phyloP scores from a whole-genome alignment of 2,329 filamentous ascomycete genomes.

The Talaromyces funiculosus region DNA sequence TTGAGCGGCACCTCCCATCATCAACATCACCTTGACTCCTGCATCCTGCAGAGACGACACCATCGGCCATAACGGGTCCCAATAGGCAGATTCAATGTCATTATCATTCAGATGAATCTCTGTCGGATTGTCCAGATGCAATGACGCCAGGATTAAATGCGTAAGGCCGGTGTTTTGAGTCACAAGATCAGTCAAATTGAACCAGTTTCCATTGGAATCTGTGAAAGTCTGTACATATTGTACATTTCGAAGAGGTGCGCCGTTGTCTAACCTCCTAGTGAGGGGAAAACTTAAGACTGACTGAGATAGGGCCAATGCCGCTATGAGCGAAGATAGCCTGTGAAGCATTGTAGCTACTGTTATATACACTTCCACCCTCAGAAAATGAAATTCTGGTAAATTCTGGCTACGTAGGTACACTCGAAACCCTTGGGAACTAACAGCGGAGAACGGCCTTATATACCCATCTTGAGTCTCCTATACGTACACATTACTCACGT shows the following conservation, averaged over 20 bases:
- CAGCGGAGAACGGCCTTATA: background rate
- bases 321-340: background rate
- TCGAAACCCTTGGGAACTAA: background rate
- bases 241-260: conserved; percentile 16
- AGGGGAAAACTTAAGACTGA: background rate
- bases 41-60: conserved; percentile 45
- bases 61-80: conserved; percentile 42
- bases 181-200: conserved; percentile 48
- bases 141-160: conserved; percentile 50
- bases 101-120: conserved; percentile 52
- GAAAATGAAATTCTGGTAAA: background rate
- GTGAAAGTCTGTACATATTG: conserved; percentile 24
- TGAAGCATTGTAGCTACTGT: background rate
- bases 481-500: background rate
- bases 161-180: conserved; percentile 33
- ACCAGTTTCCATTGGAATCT: conserved; percentile 19
- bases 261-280: background rate
- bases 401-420: no score
- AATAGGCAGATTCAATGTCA: conserved; percentile 22
- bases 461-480: background rate
- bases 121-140: conserved; percentile 45
- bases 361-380: background rate
- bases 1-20: conserved; percentile 51
- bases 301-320: background rate
- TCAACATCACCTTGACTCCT: conserved; percentile 49